These are phyloP conservation scores for Juglanconis sp. DNA, from an alignment of 2,329 filamentous ascomycete species.

Conservation along the genomic window DNA sequence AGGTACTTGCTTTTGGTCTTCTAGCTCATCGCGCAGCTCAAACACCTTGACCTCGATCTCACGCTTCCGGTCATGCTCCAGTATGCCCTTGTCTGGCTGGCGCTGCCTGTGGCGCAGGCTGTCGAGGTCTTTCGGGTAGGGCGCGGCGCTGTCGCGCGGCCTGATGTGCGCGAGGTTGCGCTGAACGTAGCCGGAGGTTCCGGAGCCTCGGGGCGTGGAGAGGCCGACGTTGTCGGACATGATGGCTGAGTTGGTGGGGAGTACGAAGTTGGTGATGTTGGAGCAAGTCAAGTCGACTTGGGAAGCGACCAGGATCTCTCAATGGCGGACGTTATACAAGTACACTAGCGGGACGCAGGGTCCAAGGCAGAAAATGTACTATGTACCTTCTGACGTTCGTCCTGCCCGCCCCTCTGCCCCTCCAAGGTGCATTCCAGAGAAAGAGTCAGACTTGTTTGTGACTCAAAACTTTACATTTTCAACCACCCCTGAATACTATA, in stretches of 20 bases:
- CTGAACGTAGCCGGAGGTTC: conserved; percentile 96
- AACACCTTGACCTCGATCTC: conserved; percentile 92
- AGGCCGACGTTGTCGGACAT: conserved; percentile 99
- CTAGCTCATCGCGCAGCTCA: conserved; percentile 83
- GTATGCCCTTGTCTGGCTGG: conserved; percentile 85
- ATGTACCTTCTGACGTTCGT: no score
- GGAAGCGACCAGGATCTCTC: not conserved
- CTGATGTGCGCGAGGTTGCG: conserved; percentile 87
- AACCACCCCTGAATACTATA: no score
- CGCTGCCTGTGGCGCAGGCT: conserved; percentile 71
- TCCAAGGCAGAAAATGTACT: conserved; percentile 1
- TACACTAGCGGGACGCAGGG: not conserved
- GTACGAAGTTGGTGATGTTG: not conserved
- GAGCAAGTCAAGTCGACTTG: not conserved
- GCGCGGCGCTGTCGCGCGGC: conserved; percentile 75
- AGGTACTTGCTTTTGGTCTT: conserved; percentile 73
- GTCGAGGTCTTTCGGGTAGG: conserved; percentile 71
- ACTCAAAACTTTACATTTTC: not conserved
- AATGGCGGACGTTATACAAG: not conserved
- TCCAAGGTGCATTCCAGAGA: no score
- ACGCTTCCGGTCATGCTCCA: conserved; percentile 90
- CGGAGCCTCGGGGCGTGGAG: conserved; percentile 87
- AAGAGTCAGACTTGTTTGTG: not conserved
- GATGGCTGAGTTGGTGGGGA: not conserved
- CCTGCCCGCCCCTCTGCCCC: no score